These are phyloP conservation scores for Stentor roeselii DNA, from an alignment of 73 alveolate species.

Conservation along the genomic window DNA sequence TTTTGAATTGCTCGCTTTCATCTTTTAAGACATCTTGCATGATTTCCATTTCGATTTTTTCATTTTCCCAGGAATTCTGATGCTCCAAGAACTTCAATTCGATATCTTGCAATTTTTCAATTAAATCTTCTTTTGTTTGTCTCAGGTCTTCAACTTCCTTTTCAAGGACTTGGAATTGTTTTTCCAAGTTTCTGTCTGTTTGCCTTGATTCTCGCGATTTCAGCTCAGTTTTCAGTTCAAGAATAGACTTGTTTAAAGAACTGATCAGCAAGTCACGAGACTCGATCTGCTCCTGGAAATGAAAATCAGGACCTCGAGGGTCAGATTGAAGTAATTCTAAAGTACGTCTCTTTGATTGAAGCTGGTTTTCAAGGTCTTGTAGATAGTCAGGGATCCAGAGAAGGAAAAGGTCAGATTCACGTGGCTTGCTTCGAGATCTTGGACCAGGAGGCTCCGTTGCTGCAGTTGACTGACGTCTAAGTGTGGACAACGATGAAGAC, in stretches of 20 bases:
- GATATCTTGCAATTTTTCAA: too few relatives aligned
- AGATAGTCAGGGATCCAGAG: not conserved
- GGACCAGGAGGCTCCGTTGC: not conserved
- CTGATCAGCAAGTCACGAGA: not conserved
- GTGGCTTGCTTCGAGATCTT: not conserved
- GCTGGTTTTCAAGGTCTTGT: not conserved
- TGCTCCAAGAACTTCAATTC: too few relatives aligned
- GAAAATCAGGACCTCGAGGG: not conserved
- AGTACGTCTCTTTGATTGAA: not conserved
- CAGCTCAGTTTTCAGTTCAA: not conserved
- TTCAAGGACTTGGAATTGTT: not conserved
- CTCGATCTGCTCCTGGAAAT: not conserved
- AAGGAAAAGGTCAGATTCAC: not conserved
- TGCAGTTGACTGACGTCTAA: not conserved
- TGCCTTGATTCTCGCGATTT: not conserved
- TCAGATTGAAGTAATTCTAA: not conserved
- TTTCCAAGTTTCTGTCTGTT: not conserved
- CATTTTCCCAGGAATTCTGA: too few relatives aligned
- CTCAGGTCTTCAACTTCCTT: not conserved
- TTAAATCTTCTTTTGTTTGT: not conserved
- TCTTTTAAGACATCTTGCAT: not conserved
- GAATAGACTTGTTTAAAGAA: not conserved
- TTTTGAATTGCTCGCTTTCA: not conserved
- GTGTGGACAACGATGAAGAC: not conserved
- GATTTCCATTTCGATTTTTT: not conserved